Evolutionary conservation across 2,329 filamentous ascomycete genomes (phyloP).

Genomic region (Acrocalymma vagum): DNA sequence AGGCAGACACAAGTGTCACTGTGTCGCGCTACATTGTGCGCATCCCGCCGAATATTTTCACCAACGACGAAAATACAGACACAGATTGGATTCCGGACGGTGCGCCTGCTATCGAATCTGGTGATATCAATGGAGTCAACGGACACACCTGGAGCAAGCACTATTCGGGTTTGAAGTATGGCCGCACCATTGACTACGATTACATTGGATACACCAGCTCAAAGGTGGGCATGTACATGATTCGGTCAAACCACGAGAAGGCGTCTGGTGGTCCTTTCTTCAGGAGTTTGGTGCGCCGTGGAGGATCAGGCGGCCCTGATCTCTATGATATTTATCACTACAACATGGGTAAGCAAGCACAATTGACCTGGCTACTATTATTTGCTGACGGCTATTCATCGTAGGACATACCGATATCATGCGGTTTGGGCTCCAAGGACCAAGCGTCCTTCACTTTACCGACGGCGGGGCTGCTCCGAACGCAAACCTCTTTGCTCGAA

Average conservation of each 20-base stretch:
- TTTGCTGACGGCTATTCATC: slow-evolving; percentile 5
- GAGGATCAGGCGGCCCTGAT: slow-evolving; percentile 45
- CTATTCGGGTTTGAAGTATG: slow-evolving; percentile 50
- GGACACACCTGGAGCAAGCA: slow-evolving; percentile 51
- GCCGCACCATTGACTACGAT: slow-evolving; percentile 50
- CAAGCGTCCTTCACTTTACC: slow-evolving; percentile 52
- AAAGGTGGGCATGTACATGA: slow-evolving; percentile 49
- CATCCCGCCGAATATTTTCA: slow-evolving; percentile 30
- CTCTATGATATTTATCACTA: slow-evolving; percentile 56
- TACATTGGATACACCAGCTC: slow-evolving; percentile 48
- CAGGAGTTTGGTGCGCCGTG: slow-evolving; percentile 50
- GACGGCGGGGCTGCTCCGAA: slow-evolving; percentile 48
- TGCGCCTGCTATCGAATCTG: slow-evolving; percentile 25
- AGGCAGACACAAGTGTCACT: slow-evolving; percentile 48
- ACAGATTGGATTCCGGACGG: slow-evolving; percentile 41
- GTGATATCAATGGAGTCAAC: slow-evolving; percentile 25
- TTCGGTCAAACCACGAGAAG: slow-evolving; percentile 53
- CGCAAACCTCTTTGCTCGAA: slow-evolving; percentile 33
- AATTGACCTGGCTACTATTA: not conserved
- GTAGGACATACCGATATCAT: slow-evolving; percentile 49
- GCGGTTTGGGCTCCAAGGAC: slow-evolving; percentile 53
- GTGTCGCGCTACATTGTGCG: slow-evolving; percentile 50
- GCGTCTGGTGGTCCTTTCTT: slow-evolving; percentile 51
- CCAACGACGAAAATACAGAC: slow-evolving; percentile 40
- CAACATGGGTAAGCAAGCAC: slow-evolving; percentile 46